Evolutionary conservation across 495 filamentous ascomycete genomes (phyloP).

Genomic region (Penicillium angulare): DNA sequence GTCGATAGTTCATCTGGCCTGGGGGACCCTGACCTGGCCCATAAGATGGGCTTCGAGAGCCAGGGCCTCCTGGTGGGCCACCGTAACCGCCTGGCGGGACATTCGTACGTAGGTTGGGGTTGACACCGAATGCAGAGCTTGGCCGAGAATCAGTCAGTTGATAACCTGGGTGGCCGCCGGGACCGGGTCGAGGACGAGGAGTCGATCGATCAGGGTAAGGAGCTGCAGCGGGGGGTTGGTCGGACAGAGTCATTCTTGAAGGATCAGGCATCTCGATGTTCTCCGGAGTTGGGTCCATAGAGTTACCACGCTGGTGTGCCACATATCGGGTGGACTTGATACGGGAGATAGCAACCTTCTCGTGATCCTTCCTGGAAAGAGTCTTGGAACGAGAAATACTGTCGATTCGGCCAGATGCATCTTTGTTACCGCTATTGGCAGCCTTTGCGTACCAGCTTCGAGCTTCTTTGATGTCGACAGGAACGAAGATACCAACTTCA

Average conservation of each 20-base stretch:
- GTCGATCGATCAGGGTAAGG: slow-evolving; percentile 41
- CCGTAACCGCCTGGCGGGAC: slow-evolving; percentile 27
- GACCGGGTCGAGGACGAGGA: slow-evolving; percentile 46
- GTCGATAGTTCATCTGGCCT: slow-evolving; percentile 39
- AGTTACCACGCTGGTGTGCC: slow-evolving; percentile 67
- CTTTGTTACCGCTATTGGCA: slow-evolving; percentile 86
- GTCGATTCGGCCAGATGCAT: slow-evolving; percentile 78
- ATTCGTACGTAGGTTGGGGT: slow-evolving; percentile 49
- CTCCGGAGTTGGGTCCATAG: slow-evolving; percentile 51
- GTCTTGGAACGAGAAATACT: slow-evolving; percentile 83
- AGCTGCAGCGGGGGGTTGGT: slow-evolving; percentile 39
- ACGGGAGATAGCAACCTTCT: slow-evolving; percentile 80
- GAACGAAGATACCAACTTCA: slow-evolving; percentile 89
- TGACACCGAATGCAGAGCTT: slow-evolving; percentile 67
- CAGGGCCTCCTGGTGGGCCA: slow-evolving; percentile 16
- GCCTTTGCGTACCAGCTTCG: slow-evolving; percentile 89
- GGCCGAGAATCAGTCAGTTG: slow-evolving; percentile 51
- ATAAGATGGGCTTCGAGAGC: slow-evolving; percentile 30
- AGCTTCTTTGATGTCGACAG: slow-evolving; percentile 77
- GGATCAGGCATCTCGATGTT: slow-evolving; percentile 76
- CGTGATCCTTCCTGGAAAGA: slow-evolving; percentile 86
- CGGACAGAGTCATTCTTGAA: slow-evolving; percentile 41
- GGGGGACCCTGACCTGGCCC: slow-evolving; percentile 27
- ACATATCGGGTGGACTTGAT: slow-evolving; percentile 88
- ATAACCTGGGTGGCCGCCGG: slow-evolving; percentile 59